A percentile compares a stretch with the other conserved stretches of the same genome.
These are phyloP conservation scores for Penicillium sp. DNA, from an alignment of 2,329 filamentous ascomycete species.

Conservation along the genomic window DNA sequence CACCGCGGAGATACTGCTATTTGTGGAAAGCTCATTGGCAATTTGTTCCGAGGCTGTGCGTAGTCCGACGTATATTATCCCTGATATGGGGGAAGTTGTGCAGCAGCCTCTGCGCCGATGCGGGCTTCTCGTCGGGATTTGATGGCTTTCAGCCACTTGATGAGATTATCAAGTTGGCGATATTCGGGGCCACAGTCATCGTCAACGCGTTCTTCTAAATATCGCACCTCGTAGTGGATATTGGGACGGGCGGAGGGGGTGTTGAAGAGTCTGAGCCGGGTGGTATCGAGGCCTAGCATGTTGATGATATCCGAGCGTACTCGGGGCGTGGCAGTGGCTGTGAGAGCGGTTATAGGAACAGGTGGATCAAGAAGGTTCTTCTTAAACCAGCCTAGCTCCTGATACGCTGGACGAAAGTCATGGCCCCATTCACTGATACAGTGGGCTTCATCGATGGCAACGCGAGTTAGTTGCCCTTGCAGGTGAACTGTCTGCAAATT, in stretches of 20 bases:
- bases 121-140: slow-evolving; percentile 62
- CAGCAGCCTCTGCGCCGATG: slow-evolving; percentile 28
- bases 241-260: slow-evolving; percentile 82
- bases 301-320: slow-evolving; percentile 78
- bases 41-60: slow-evolving; percentile 40
- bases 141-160: slow-evolving; percentile 69
- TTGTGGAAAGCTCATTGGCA: slow-evolving; percentile 32
- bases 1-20: slow-evolving; percentile 38
- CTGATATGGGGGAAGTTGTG: slow-evolving; percentile 37
- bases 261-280: slow-evolving; percentile 66
- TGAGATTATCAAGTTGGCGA: slow-evolving; percentile 71
- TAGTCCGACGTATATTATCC: slow-evolving; percentile 46
- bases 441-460: slow-evolving; percentile 91
- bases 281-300: slow-evolving; percentile 62
- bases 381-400: slow-evolving; percentile 74
- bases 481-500: slow-evolving; percentile 67
- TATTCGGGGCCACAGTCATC: slow-evolving; percentile 38
- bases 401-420: slow-evolving; percentile 91
- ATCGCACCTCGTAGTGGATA: slow-evolving; percentile 84
- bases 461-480: slow-evolving; percentile 77
- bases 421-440: slow-evolving; percentile 98
- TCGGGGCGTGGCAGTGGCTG: slow-evolving; percentile 77
- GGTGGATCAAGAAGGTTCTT: slow-evolving; percentile 64
- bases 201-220: slow-evolving; percentile 31
- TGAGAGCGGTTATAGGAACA: slow-evolving; percentile 87